Evolutionary conservation across 495 filamentous ascomycete genomes (phyloP), one percentile per base, ranked within the genome.

Genomic region (Penicillium pancosmium): DNA sequence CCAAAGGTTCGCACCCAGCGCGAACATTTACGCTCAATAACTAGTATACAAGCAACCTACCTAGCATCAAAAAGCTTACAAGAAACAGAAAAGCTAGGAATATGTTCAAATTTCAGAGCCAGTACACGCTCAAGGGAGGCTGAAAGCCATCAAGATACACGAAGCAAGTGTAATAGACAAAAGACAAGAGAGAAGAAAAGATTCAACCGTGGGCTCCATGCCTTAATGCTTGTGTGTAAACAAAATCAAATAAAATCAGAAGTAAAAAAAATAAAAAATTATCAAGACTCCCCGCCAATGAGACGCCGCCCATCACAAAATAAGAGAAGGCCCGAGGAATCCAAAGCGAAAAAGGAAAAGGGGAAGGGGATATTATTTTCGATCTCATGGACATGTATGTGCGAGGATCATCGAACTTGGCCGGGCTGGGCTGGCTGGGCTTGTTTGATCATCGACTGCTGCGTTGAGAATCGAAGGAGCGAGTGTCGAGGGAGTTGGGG

Each of bases 211-310:
- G 51, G 61, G 12, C 61, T 56, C 66, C 62, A 60, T 52, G 60
- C 63, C 64, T 56, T 56, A 55, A 74, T 69, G 66, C 66, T 31
- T 31, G 27, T 60, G 56, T 63, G 36, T 53, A 60, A 57, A 53
- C 2, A 31, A 31, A 31, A 31, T 9, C 27, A 31, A 31, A 31
- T 31, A 4, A 31, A 31, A 31, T 31, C 27, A 21, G 19, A 21
- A 21, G 19, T 21, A 31, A 31, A 31, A 4, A 31, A 31, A 31
- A 31, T 8, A 31, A 7, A 31, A 31, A 8, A 8, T 31, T 31
- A 36, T 52, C 23, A 57, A 46, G 60, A 36, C 44, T 40, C 56
- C 50, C 66, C 40, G 44, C 58, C 54, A 47, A 53, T 57, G 57
- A 65, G 59, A 61, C 62, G 62, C 65, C 65, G 66, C 60, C 46